Evolutionary conservation across 2,329 filamentous ascomycete species (phyloP).

Genomic region (Trichoderma sp.): DNA sequence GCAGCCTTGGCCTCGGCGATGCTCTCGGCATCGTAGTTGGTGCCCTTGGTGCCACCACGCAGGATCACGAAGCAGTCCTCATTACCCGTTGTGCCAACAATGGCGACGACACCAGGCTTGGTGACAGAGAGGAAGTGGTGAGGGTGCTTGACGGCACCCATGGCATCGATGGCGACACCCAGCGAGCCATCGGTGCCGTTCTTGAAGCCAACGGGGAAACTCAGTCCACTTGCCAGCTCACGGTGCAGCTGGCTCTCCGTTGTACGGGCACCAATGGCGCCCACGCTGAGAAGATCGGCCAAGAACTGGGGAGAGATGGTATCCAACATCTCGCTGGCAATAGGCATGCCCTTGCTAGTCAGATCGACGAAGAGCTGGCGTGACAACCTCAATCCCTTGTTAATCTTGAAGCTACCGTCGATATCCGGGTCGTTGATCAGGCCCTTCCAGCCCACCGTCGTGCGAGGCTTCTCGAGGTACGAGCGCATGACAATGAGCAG

Average conservation of each 20-base stretch:
- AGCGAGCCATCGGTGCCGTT: conserved; percentile 94
- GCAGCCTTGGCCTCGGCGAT: conserved; percentile 80
- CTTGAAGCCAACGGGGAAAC: conserved; percentile 99
- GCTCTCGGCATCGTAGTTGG: conserved; percentile 86
- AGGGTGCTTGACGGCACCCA: conserved; percentile 84
- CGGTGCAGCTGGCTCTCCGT: conserved; percentile 95
- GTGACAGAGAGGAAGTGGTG: conserved; percentile 98
- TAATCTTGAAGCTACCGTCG: conserved; percentile 98
- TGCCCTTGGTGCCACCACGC: conserved; percentile 85
- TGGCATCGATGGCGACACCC: conserved; percentile 88
- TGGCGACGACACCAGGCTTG: conserved; percentile 91
- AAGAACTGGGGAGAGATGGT: conserved; percentile 97
- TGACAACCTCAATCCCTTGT: conserved; percentile 86
- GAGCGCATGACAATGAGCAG: conserved; percentile 95
- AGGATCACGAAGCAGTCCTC: conserved; percentile 97
- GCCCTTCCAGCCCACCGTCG: conserved; percentile 98
- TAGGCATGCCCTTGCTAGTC: conserved; percentile 87
- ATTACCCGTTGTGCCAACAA: conserved; percentile 91
- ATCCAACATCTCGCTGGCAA: conserved; percentile 96
- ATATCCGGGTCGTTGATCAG: conserved; percentile 98
- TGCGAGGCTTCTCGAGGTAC: conserved; percentile 97
- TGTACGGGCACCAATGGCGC: conserved; percentile 91
- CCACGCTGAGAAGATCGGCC: conserved; percentile 85
- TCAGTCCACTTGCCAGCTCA: conserved; percentile 87
- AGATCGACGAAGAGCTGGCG: conserved; percentile 91